phyloP scores from a whole-genome alignment of 2,329 filamentous ascomycete genomes.

The Emergomyces pasteurianus region DNA sequence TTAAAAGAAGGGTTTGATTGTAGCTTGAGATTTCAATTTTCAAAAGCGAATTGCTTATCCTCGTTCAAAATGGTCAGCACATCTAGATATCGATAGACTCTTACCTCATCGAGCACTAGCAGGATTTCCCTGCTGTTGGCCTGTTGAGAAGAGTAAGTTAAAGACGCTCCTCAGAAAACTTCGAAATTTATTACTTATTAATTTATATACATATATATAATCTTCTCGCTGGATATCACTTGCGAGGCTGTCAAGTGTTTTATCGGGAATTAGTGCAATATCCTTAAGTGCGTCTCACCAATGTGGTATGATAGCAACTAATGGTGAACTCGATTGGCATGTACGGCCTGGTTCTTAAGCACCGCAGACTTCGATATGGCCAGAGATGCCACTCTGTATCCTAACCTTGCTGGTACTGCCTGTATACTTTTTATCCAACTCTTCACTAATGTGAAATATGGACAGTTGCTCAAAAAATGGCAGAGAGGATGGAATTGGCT shows the following conservation, averaged over 20 bases:
- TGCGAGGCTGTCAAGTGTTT: background rate
- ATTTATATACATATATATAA: too few species aligned
- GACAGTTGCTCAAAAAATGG: too few species aligned
- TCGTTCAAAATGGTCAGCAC: background rate
- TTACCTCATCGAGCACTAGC: background rate
- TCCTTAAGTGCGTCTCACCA: background rate
- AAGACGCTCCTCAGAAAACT: background rate
- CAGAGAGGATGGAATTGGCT: too few species aligned
- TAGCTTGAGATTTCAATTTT: background rate
- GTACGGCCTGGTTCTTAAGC: too few species aligned
- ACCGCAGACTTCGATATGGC: conserved; percentile 9
- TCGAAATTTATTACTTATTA: background rate
- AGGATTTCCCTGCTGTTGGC: background rate
- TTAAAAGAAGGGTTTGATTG: background rate
- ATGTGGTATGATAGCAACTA: background rate
- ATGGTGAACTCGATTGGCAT: too few species aligned
- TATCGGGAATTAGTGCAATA: background rate
- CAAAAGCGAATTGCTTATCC: background rate
- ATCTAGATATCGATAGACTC: background rate
- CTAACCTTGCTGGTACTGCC: conserved; percentile 13
- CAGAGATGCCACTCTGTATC: conserved; percentile 15
- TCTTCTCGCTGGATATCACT: background rate
- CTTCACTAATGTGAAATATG: conserved; percentile 5
- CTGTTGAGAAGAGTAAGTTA: background rate
- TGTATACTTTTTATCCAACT: conserved; percentile 9